Evolutionary conservation across 2,329 filamentous ascomycete species (phyloP), one percentile per base, ranked within the genome.

Genomic region (Exophiala sideris): DNA sequence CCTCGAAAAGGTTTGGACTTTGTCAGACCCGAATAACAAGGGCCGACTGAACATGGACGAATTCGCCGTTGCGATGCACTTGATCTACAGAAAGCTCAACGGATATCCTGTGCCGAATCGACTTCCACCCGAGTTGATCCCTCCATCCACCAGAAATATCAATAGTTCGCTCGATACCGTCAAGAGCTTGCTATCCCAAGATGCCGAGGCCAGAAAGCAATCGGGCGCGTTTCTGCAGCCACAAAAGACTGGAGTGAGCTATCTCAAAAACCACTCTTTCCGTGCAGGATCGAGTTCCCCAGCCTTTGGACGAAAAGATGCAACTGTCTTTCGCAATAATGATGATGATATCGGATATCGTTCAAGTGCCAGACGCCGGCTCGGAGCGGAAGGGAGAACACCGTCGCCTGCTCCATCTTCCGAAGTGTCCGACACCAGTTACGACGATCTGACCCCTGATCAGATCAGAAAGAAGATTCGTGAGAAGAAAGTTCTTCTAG

Each of bases 1-100:
- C 64, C 76, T 99, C 35, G 94, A 97, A 71, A 82, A 87, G 32
- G 86, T 97, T 47, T 99, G 94, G 94, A 97, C 94, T 8, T 77
- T 99, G 54, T 87, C 92, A 2, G 94, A 99, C 68, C 87, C 91
- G 32, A 87, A 91, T 60, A 96, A 99, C 71, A 94, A 94, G 70
- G 94, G 94, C 14, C 87, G 91, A 52, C 80, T 99, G 29, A 91
- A 99, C 65, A 83, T 97, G 66, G 94, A 99, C 68, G 94, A 99
- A 68, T 99, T 99, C 68, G 91, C 94, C 7, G 92, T 99, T 48
- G 91, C 91, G 8, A 99, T 99, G 94, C 94, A 99, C 79, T 76
- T 99, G 73, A 99, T 99, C 65, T 99, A 99, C 75, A 83, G 94
- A 65, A 96, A 95, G 69, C 80, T 99, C 49, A 97, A 99, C 66